Evolutionary conservation across 192 early-diverging fungal species (phyloP).

Genomic region (Backusella psychrophila): DNA sequence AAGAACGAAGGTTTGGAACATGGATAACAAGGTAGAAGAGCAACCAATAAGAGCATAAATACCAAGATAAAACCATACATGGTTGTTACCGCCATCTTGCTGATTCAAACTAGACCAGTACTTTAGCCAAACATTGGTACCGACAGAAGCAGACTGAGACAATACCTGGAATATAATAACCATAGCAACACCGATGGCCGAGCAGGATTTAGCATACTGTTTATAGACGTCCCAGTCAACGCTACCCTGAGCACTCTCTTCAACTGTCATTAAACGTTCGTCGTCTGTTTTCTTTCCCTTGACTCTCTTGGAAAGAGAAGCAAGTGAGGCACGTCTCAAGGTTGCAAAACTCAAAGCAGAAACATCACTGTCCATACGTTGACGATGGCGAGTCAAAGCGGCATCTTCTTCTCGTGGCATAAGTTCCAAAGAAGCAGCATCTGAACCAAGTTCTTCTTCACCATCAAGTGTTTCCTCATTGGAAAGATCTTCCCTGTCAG

Average conservation of each 20-base stretch:
- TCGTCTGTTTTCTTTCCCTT: conserved; percentile 19
- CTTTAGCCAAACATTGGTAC: conserved; percentile 70
- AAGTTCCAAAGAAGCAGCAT: conserved; percentile 18
- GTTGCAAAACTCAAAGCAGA: conserved; percentile 39
- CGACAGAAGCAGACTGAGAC: conserved; percentile 55
- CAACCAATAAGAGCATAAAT: conserved; percentile 84
- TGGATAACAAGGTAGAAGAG: conserved; percentile 59
- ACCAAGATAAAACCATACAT: conserved; percentile 61
- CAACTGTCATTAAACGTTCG: conserved; percentile 67
- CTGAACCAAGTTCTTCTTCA: conserved; percentile 5
- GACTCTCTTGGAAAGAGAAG: conserved; percentile 28
- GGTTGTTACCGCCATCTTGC: conserved; percentile 30
- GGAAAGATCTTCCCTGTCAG: conserved; percentile 15
- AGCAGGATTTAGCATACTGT: conserved; percentile 80
- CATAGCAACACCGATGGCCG: conserved; percentile 48
- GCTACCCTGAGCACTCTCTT: conserved; percentile 80
- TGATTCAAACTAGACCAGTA: conserved; percentile 68
- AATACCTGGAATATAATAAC: conserved; percentile 60
- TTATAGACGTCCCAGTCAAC: conserved; percentile 81
- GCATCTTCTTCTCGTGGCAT: conserved; percentile 27
- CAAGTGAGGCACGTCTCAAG: conserved; percentile 57
- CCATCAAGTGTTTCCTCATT: conserved; percentile 18
- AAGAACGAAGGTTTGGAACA: conserved; percentile 68
- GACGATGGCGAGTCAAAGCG: conserved; percentile 9
- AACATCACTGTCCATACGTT: conserved; percentile 3